A percentile compares a stretch with the other conserved stretches of the same genome.
Conservation (phyloP, 2,329 filamentous ascomycete genomes). For the Clathrospora elynae region DNA sequence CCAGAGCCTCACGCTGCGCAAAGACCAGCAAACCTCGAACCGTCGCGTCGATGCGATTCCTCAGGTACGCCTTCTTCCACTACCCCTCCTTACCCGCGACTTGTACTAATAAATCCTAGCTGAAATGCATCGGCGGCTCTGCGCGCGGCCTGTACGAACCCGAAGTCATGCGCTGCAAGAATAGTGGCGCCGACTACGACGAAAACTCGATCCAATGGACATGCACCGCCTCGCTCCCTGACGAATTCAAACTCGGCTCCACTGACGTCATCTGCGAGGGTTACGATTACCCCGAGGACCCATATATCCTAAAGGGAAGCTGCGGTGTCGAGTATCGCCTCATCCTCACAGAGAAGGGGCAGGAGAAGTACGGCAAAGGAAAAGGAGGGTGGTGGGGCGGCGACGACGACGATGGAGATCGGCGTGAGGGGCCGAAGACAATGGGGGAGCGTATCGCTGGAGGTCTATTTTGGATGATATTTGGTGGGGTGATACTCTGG, state of each 20-base stretch:
- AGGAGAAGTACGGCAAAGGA: slow-evolving; percentile 67
- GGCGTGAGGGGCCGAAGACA: slow-evolving; percentile 47
- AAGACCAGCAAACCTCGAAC: slow-evolving; percentile 69
- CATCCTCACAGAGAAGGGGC: slow-evolving; percentile 75
- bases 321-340: slow-evolving; percentile 91
- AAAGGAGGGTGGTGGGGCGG: slow-evolving; percentile 50
- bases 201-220: slow-evolving; percentile 90
- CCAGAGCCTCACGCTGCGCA: slow-evolving; percentile 76
- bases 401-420: slow-evolving; percentile 46
- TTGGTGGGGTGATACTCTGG: slow-evolving; percentile 64
- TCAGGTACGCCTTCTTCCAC: slow-evolving; percentile 38
- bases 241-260: slow-evolving; percentile 73
- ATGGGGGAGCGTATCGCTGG: slow-evolving; percentile 38
- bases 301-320: slow-evolving; percentile 86
- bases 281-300: slow-evolving; percentile 75
- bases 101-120: slow-evolving; percentile 51
- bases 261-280: slow-evolving; percentile 95
- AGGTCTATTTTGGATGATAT: slow-evolving; percentile 65
- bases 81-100: not conserved
- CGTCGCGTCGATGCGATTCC: slow-evolving; percentile 78
- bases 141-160: slow-evolving; percentile 69
- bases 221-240: slow-evolving; percentile 69
- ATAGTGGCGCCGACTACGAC: slow-evolving; percentile 80
- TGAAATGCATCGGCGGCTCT: slow-evolving; percentile 73
- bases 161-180: slow-evolving; percentile 87